Evolutionary conservation across 768 basidiomycete species (phyloP).

Genomic region (Macrolepiota dolichaula): DNA sequence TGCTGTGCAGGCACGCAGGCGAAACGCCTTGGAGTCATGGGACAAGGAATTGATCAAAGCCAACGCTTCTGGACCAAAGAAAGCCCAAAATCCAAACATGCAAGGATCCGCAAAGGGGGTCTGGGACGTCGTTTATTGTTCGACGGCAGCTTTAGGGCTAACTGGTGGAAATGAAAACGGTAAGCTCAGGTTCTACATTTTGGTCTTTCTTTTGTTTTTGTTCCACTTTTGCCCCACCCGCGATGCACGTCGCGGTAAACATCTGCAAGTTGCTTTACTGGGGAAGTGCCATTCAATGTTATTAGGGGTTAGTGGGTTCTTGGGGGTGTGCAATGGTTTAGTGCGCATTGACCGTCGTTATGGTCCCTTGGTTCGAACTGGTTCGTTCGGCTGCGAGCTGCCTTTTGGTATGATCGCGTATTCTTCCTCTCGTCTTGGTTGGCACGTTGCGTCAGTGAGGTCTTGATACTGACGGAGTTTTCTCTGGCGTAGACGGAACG

Average conservation of each 20-base stretch:
- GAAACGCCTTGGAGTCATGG: conserved; percentile 9
- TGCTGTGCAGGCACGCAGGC: neutral
- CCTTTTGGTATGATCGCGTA: neutral
- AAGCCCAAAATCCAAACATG: conserved; percentile 6
- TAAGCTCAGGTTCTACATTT: neutral
- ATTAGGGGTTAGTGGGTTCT: neutral
- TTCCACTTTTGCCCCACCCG: neutral
- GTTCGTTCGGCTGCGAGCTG: neutral
- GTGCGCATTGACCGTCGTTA: neutral
- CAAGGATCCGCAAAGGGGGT: neutral
- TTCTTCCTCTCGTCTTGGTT: neutral
- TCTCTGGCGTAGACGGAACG: neutral
- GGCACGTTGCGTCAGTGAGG: neutral
- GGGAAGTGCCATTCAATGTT: neutral
- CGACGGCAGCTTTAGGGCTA: neutral
- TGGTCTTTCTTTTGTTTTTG: neutral
- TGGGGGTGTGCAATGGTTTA: neutral
- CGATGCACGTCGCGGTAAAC: neutral
- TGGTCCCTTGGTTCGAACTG: neutral
- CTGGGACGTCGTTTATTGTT: conserved; percentile 17
- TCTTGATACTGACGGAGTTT: neutral
- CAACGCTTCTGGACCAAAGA: neutral
- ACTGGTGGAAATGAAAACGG: neutral
- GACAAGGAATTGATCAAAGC: neutral
- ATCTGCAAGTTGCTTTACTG: neutral